Base-by-base conservation (phyloP, 805 yeast species). In the Jamesozyma spencerorum region DNA sequence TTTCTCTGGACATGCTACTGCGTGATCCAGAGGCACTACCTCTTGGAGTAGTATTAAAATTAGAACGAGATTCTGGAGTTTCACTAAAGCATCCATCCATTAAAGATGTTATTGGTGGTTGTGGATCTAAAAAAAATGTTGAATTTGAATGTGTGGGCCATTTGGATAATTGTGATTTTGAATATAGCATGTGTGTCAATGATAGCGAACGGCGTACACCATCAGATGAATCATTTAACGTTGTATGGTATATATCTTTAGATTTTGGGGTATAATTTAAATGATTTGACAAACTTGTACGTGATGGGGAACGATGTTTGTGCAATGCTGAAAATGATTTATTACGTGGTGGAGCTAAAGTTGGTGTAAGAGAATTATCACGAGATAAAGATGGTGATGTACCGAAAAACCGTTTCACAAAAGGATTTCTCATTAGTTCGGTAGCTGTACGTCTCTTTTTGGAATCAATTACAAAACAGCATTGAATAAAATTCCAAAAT, bases 401-500 rank as follows among this genome's bases (percentile, higher is more conserved):
- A 18, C 18, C 26, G 45, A 47, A 55, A 42, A 44, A 58, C 14
- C 52, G 47, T n/a, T 46, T 49, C 2, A 60, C 50, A 37, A 60
- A 60, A 1, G 75, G 72, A 52, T 77, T 83, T 4, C 46, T 39
- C 37, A 69, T 54, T 30, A 75, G 64, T 26, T 67, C 63, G 2
- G 50, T 54, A 0, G 79, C 73, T 0, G 74, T 66, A 12, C 70
- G 62, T 32, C 90, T 65, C 39, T 65, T 49, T 1, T 44, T 40
- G 1, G 74, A 66, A 47, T 76, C 72, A 3, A 68, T 53, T 3
- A 47, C 54, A 43, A 81, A 72, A 53, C 88, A 81, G 20, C 58
- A 48, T 11, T 60, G 50, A n/a, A 81, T 64, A 48, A 82, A 79
- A 44, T 74, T 74, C 57, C 72, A 72, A 33, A 83, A 81, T n/a